Percentiles rank a stretch among this genome's conserved stretches.
Evolutionary conservation across 2,329 filamentous ascomycete genomes (phyloP).

Genomic region (Penicillium sp.): DNA sequence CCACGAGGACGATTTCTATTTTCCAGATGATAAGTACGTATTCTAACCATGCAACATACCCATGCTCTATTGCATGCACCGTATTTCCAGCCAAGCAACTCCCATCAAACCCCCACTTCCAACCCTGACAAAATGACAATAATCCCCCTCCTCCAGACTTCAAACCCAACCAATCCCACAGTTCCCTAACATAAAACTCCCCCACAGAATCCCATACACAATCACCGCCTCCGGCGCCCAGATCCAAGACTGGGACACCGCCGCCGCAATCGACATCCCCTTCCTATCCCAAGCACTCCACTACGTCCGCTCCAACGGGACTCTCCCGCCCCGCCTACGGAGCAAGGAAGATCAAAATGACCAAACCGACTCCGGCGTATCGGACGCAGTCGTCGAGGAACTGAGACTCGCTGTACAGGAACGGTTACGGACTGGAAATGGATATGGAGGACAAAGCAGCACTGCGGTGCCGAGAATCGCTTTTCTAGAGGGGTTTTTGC

Average conservation of each 20-base stretch:
- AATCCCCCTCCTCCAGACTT: no score
- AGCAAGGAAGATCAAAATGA: conserved; percentile 62
- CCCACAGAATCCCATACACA: conserved; percentile 45
- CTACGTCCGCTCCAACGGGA: conserved; percentile 68
- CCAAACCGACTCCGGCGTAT: conserved; percentile 45
- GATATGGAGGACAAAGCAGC: background rate
- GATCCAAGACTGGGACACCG: conserved; percentile 88
- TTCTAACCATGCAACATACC: background rate
- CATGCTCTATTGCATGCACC: no score
- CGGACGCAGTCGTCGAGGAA: conserved; percentile 24
- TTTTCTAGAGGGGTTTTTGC: conserved; percentile 83
- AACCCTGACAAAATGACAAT: no score
- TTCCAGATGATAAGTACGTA: conserved; percentile 67
- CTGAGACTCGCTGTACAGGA: no score
- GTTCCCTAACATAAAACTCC: background rate
- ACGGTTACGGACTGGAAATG: no score
- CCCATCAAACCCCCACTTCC: background rate
- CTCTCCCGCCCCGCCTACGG: conserved; percentile 48
- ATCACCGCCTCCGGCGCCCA: conserved; percentile 52
- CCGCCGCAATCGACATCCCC: conserved; percentile 71
- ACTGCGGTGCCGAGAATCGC: conserved; percentile 53
- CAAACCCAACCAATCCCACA: background rate
- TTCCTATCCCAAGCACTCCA: conserved; percentile 65
- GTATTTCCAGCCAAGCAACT: background rate
- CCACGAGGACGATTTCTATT: conserved; percentile 96